Base-by-base conservation (phyloP, 495 filamentous ascomycete genomes). In the Bacidia gigantensis region DNA sequence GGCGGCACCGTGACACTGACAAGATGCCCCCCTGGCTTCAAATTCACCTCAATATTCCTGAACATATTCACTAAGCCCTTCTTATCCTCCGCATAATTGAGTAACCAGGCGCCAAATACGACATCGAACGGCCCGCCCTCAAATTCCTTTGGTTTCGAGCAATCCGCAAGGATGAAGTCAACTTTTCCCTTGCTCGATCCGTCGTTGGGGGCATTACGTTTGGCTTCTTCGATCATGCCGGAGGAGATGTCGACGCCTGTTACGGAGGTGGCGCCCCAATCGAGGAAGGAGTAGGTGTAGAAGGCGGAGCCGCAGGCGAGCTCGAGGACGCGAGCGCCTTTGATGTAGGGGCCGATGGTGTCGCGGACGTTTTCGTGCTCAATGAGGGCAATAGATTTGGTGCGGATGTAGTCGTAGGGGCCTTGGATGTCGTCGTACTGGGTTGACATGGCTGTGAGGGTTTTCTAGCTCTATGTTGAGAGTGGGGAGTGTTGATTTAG, bases 101-200 rank as follows among this genome's bases (percentile, higher is more conserved):
- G 60, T 11, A 69, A 50, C 67, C 67, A 69, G 17, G 58, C 60
- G 11, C 54, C 65, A 22, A 65, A 56, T 3, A 65, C 65, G 11
- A 68, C 12, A 53, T 69, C 65, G 51, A 70, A 72, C 11, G 58
- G 60, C 5, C 59, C 67, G 21, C 60, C 63, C 12, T 59, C 56
- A 17, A 52, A 56, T 2, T 3, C 5, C 20, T 21, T 26, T 0
- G 57, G 57, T 39, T 55, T 53, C 5, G 43, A 42, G 56, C 63
- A 60, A 46, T 66, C 64, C 0, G 44, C 62, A 3, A 58, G 32
- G 3, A 44, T 32, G 47, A 58, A 66, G 3, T 21, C 12, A 2
- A 63, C 25, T 2, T 45, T 46, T 2, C 20, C 41, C 26, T 2
- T 20, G 11, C n/a, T 23, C 14, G 26, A 23, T 14, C 52, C 38